Percentiles rank a stretch among this genome's conserved stretches.
Evolutionary conservation across 371 early-diverging fungal species (phyloP).

Genomic region (Funneliformis caledonium): DNA sequence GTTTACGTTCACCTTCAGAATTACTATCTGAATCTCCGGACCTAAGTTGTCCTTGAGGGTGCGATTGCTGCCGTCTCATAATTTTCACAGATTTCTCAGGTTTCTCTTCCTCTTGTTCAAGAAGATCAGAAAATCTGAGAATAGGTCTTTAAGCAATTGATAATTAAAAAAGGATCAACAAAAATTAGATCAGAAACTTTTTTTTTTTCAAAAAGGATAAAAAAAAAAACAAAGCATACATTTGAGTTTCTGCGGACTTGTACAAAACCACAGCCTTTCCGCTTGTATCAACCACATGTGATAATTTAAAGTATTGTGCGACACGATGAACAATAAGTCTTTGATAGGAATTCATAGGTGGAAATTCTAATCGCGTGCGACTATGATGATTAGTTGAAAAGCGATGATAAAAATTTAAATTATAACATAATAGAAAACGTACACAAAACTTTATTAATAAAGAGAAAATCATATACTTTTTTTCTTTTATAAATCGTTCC

Average conservation of each 20-base stretch:
- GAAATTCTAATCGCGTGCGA: slow-evolving; percentile 66
- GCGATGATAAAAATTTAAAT: not conserved
- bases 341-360: slow-evolving; percentile 79
- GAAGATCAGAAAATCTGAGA: slow-evolving; percentile 55
- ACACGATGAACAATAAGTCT: slow-evolving; percentile 76
- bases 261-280: slow-evolving; percentile 66
- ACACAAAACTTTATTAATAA: not conserved
- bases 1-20: slow-evolving; percentile 53
- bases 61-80: slow-evolving; percentile 52
- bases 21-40: slow-evolving; percentile 44
- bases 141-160: slow-evolving; percentile 38
- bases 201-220: not conserved
- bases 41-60: slow-evolving; percentile 37
- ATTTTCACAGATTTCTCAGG: slow-evolving; percentile 46
- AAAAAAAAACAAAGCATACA: slow-evolving; percentile 54
- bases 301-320: slow-evolving; percentile 73
- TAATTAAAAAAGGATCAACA: not conserved
- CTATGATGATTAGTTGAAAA: slow-evolving; percentile 45
- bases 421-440: not conserved
- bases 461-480: slow-evolving; percentile 51
- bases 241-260: slow-evolving; percentile 61
- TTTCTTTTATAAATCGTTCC: slow-evolving; percentile 66
- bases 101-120: slow-evolving; percentile 50
- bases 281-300: slow-evolving; percentile 64
- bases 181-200: not conserved